These are phyloP conservation scores for Fusarium nodosum DNA, from an alignment of 2,329 filamentous ascomycete genomes.

Conservation along the genomic window DNA sequence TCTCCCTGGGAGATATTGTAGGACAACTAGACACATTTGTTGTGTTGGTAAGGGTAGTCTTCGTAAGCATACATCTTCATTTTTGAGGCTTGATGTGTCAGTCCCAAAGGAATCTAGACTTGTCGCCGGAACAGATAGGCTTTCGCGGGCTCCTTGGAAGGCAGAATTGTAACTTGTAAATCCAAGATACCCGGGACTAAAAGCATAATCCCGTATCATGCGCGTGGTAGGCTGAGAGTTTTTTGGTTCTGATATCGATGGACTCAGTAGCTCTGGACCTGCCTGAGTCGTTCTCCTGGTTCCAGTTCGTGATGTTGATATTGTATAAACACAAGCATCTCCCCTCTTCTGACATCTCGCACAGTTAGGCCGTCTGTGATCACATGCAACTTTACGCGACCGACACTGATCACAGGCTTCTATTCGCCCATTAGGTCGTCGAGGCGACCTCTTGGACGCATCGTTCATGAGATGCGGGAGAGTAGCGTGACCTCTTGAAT, in stretches of 20 bases:
- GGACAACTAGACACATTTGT: slow-evolving; percentile 38
- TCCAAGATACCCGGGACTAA: slow-evolving; percentile 58
- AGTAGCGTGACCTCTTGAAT: neutral
- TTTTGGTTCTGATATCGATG: neutral
- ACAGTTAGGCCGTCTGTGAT: slow-evolving; percentile 28
- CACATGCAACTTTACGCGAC: slow-evolving; percentile 36
- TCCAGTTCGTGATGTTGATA: slow-evolving; percentile 9
- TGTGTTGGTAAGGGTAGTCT: slow-evolving; percentile 42
- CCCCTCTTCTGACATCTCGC: slow-evolving; percentile 50
- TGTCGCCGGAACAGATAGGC: slow-evolving; percentile 52
- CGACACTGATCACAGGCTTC: slow-evolving; percentile 39
- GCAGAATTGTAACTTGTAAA: slow-evolving; percentile 60
- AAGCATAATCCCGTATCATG: slow-evolving; percentile 35
- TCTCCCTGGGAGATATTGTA: slow-evolving; percentile 29
- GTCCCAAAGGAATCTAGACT: neutral
- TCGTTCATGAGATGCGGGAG: slow-evolving; percentile 12
- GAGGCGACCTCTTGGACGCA: neutral
- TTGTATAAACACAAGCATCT: slow-evolving; percentile 56
- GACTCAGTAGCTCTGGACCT: slow-evolving; percentile 1
- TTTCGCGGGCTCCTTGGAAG: slow-evolving; percentile 58
- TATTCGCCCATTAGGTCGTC: slow-evolving; percentile 30
- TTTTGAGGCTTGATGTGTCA: neutral
- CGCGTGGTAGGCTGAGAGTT: slow-evolving; percentile 18
- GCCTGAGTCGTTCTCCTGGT: slow-evolving; percentile 19
- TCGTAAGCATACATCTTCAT: slow-evolving; percentile 20